These are phyloP conservation scores for Coniferiporia weirii DNA, from an alignment of 1,284 basidiomycete genomes.

Conservation along the genomic window DNA sequence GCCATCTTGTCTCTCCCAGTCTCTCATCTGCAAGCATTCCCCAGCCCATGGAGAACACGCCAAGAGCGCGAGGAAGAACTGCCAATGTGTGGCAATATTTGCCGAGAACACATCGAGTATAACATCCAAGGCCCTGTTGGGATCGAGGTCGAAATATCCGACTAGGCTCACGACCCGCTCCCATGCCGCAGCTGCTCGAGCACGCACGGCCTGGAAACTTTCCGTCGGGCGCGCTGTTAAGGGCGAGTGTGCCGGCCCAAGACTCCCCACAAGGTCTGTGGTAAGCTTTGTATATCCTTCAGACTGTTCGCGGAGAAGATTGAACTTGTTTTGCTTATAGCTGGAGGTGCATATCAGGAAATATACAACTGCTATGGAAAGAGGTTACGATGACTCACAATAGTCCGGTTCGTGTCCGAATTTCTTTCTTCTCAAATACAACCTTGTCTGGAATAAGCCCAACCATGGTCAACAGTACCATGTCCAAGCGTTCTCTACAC, in stretches of 20 bases:
- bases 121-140: constrained; percentile 89
- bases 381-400: constrained; percentile 52
- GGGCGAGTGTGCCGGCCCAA: constrained; percentile 68
- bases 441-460: constrained; percentile 61
- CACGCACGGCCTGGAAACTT: constrained; percentile 47
- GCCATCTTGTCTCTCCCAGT: constrained; percentile 31
- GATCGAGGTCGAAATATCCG: constrained; percentile 95
- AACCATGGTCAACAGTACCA: constrained; percentile 50
- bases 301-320: constrained; percentile 93
- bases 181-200: constrained; percentile 75
- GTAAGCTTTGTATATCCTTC: constrained; percentile 95
- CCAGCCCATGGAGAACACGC: constrained; percentile 79
- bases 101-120: constrained; percentile 88
- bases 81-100: constrained; percentile 78
- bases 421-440: constrained; percentile 67
- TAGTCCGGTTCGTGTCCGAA: constrained; percentile 68
- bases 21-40: constrained; percentile 31
- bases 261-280: constrained; percentile 74
- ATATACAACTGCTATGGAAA: constrained; percentile 10
- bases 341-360: constrained; percentile 33
- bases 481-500: constrained; percentile 71
- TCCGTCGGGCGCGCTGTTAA: constrained; percentile 59
- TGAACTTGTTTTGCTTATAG: constrained; percentile 99
- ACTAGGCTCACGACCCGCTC: constrained; percentile 83
- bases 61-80: constrained; percentile 89